Percentiles rank a stretch among this genome's conserved stretches.
phyloP scores from a whole-genome alignment of 2,329 filamentous ascomycete species.

The Ophiocordyceps camponoti-leonardi region DNA sequence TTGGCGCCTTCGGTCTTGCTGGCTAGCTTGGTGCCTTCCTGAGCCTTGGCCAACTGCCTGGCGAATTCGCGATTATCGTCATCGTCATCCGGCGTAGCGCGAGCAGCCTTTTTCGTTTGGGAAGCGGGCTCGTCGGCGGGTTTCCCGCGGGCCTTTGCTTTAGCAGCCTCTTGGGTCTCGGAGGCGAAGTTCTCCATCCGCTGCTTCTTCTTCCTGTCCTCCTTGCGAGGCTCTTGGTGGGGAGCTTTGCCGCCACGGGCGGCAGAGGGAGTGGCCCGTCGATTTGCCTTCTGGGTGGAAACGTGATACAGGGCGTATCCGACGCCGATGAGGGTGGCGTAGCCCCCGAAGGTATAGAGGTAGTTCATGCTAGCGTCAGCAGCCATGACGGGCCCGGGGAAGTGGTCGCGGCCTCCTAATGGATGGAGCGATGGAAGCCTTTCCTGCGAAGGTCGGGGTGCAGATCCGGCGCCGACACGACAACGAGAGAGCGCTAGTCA shows the following conservation, averaged over 20 bases:
- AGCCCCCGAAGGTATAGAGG: constrained; percentile 19
- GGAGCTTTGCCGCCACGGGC: constrained; percentile 13
- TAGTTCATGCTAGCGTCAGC: constrained; percentile 15
- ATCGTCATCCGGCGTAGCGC: constrained; percentile 38
- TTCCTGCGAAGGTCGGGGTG: not conserved
- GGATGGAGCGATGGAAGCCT: not conserved
- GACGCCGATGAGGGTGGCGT: constrained; percentile 18
- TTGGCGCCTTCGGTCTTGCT: constrained; percentile 37
- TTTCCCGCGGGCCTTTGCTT: constrained; percentile 17
- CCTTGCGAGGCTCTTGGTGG: constrained; percentile 18
- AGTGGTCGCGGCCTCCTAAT: not conserved
- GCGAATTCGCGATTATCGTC: constrained; percentile 63
- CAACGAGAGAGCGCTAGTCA: too few relatives aligned
- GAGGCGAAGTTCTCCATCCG: constrained; percentile 23
- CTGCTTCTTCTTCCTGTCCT: constrained; percentile 28
- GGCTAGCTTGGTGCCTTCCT: constrained; percentile 48
- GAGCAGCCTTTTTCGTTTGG: constrained; percentile 9
- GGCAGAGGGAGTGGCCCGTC: constrained; percentile 10
- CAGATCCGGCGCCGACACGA: not conserved
- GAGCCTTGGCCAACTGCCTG: constrained; percentile 50
- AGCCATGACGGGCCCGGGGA: constrained; percentile 10
- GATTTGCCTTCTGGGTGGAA: constrained; percentile 17
- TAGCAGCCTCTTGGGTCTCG: constrained; percentile 18
- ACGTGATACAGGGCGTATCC: constrained; percentile 18
- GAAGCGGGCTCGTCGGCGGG: constrained; percentile 10